These are phyloP conservation scores for Erigeron philadelphicus DNA, from an alignment of 140 eudicot genomes.

Conservation along the genomic window DNA sequence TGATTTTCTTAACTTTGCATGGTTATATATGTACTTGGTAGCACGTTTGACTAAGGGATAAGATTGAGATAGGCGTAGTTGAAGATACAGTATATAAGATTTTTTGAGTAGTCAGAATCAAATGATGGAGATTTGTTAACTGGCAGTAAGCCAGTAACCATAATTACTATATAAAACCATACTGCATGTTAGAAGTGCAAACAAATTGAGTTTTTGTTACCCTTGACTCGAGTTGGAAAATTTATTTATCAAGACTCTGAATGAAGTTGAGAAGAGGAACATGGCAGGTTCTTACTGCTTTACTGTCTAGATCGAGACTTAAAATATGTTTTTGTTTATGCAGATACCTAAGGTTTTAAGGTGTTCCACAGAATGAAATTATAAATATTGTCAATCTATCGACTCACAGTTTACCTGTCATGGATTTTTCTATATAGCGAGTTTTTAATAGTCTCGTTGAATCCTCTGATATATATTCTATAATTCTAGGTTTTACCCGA, in stretches of 20 bases:
- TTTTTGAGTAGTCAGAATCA: no score
- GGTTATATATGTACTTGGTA: no score
- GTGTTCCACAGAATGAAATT: neutral
- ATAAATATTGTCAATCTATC: slow-evolving; percentile 13
- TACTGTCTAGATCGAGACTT: neutral
- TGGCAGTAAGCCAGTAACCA: no score
- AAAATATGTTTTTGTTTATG: neutral
- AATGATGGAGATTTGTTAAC: no score
- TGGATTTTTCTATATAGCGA: neutral
- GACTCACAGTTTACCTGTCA: neutral
- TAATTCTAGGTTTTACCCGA: slow-evolving; percentile 78
- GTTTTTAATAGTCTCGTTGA: neutral
- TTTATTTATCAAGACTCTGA: neutral
- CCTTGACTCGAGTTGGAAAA: neutral
- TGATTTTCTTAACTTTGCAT: no score
- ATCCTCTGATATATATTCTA: slow-evolving; percentile 1
- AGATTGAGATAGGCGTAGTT: no score
- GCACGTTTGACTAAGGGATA: no score
- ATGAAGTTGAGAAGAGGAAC: no score
- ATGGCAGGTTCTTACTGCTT: neutral
- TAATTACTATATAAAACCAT: no score
- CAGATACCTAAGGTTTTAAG: neutral
- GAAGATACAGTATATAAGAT: no score
- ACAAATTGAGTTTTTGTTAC: neutral
- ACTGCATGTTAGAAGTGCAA: neutral